Conservation (phyloP, 2,329 filamentous ascomycete genomes). For the Ophiocordyceps polyrhachis-furcata region DNA sequence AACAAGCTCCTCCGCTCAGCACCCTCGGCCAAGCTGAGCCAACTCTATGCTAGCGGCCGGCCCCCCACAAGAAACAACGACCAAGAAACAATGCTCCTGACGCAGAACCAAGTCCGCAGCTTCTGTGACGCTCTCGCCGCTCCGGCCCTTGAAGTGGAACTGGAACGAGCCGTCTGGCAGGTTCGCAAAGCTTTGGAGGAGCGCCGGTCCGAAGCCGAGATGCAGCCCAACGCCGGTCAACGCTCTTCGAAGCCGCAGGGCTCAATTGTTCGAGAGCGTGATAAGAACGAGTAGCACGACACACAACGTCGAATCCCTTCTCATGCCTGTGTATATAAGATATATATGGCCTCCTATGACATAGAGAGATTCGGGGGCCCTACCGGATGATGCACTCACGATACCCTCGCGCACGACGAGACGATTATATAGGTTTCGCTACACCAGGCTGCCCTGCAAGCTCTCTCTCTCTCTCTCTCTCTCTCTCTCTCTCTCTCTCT, state of each 20-base stretch:
- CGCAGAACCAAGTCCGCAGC: slow-evolving; percentile 32
- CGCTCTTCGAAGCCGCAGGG: background rate
- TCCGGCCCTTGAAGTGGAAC: slow-evolving; percentile 51
- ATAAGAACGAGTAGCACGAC: background rate
- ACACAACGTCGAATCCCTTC: background rate
- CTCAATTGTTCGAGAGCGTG: slow-evolving; percentile 2
- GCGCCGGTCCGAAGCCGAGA: slow-evolving; percentile 11
- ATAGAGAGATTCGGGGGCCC: background rate
- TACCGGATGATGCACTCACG: background rate
- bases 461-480: background rate
- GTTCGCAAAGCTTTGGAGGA: slow-evolving; percentile 34
- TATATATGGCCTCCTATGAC: background rate
- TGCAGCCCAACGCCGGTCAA: background rate
- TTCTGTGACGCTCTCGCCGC: slow-evolving; percentile 45
- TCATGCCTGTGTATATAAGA: background rate
- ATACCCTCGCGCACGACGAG: background rate
- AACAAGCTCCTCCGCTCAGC: slow-evolving; percentile 49
- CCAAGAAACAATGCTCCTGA: slow-evolving; percentile 23
- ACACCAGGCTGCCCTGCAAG: background rate
- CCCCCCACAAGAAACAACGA: slow-evolving; percentile 4
- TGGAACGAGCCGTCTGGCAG: slow-evolving; percentile 61
- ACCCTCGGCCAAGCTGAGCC: slow-evolving; percentile 52
- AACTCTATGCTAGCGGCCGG: slow-evolving; percentile 40
- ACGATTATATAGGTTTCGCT: background rate
- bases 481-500: too few species aligned